These are phyloP conservation scores for Globisporangium irregulare DNA, from an alignment of 352 stramenopile species.

Conservation along the genomic window DNA sequence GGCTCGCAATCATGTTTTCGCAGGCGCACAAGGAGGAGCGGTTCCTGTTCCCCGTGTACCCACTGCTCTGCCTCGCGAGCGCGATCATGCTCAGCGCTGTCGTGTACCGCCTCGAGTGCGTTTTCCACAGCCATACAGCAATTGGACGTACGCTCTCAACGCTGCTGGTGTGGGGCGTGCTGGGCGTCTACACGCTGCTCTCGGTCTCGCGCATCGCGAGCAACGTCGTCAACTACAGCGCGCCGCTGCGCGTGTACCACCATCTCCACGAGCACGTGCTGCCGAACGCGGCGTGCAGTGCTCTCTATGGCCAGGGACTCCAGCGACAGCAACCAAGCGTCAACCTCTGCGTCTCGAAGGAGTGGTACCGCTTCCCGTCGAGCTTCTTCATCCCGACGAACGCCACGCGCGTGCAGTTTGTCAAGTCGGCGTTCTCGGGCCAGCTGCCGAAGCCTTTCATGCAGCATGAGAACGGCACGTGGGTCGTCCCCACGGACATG, in stretches of 20 bases:
- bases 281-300: slow-evolving; percentile 29
- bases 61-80: slow-evolving; percentile 82
- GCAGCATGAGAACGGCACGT: slow-evolving; percentile 56
- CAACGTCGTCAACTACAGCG: slow-evolving; percentile 71
- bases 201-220: slow-evolving; percentile 59
- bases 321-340: slow-evolving; percentile 15
- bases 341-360: slow-evolving; percentile 93
- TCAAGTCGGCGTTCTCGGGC: slow-evolving; percentile 91
- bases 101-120: slow-evolving; percentile 29
- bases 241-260: slow-evolving; percentile 66
- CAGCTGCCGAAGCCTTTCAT: slow-evolving; percentile 94
- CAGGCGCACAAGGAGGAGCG: slow-evolving; percentile 98
- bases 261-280: slow-evolving; percentile 61
- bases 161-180: slow-evolving; percentile 34
- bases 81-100: slow-evolving; percentile 67
- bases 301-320: slow-evolving; percentile 15
- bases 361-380: slow-evolving; percentile 97
- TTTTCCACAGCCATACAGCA: slow-evolving; percentile 24
- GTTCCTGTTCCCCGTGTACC: slow-evolving; percentile 97
- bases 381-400: slow-evolving; percentile 95
- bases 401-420: slow-evolving; percentile 80
- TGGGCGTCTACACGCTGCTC: slow-evolving; percentile 53
- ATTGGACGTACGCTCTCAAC: slow-evolving; percentile 25
- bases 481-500: slow-evolving; percentile 73
- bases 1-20: slow-evolving; percentile 91